Conservation (phyloP, 108 stramenopile species). For the Cafeteria roenbergensis region DNA sequence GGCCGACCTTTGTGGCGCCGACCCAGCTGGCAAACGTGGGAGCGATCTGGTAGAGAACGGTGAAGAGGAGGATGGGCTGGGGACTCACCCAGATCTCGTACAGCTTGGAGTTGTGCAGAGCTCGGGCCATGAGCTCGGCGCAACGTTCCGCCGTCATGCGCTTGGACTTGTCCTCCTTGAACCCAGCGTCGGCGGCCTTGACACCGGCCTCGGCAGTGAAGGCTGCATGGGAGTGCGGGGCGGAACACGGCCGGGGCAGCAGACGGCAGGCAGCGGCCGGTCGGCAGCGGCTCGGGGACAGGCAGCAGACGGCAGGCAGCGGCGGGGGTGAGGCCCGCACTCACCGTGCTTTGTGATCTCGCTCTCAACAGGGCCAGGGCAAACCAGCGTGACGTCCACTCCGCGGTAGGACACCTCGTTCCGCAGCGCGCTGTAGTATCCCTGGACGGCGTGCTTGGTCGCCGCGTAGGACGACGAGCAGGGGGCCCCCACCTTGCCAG, state of each 20-base stretch:
- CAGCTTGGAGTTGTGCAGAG: not conserved
- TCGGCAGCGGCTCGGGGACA: no score
- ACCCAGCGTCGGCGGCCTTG: not conserved
- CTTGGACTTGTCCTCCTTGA: not conserved
- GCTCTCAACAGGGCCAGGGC: conserved; percentile 9
- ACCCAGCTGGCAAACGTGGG: no score
- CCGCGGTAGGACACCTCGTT: conserved; percentile 1
- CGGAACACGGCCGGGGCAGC: conserved; percentile 9
- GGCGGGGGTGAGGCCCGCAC: no score
- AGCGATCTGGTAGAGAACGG: not conserved
- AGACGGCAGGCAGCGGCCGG: no score
- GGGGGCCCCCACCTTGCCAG: conserved; percentile 14
- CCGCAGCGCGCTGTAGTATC: conserved; percentile 18
- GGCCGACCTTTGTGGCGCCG: no score
- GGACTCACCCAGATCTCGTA: conserved; percentile 12
- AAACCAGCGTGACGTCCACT: not conserved
- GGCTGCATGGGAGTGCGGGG: conserved; percentile 1
- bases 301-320: no score
- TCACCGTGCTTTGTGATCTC: conserved; percentile 2
- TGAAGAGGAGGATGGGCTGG: conserved; percentile 7
- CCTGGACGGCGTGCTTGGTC: conserved; percentile 16
- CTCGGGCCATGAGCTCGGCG: conserved; percentile 1
- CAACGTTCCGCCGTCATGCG: conserved; percentile 15
- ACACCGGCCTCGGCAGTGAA: not conserved
- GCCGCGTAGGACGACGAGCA: conserved; percentile 10